These are phyloP conservation scores for Plasmodium vinckei DNA, from an alignment of 169 alveolate genomes.

Conservation along the genomic window DNA sequence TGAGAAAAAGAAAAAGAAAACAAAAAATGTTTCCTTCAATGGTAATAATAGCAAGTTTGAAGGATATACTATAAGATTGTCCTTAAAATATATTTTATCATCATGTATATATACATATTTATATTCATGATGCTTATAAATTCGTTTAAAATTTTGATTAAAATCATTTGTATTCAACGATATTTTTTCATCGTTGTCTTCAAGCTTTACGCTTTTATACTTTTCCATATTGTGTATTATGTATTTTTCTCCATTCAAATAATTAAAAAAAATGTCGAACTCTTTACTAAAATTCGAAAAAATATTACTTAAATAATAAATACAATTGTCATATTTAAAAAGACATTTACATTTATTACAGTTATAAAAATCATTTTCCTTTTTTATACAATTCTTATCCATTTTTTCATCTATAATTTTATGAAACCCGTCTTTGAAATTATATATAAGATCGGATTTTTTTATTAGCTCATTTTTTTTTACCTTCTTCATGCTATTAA, in stretches of 20 bases:
- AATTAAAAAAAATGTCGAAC: neutral
- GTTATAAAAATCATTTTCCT: constrained; percentile 15
- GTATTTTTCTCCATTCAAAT: constrained; percentile 32
- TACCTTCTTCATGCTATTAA: constrained; percentile 12
- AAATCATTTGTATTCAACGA: neutral
- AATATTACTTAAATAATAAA: constrained; percentile 10
- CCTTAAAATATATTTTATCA: constrained; percentile 6
- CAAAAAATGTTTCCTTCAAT: constrained; percentile 39
- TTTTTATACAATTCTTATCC: constrained; percentile 29
- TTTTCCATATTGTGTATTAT: constrained; percentile 17
- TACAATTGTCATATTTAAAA: constrained; percentile 39
- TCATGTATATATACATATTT: constrained; percentile 56
- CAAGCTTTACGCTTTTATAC: neutral
- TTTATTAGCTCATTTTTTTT: constrained; percentile 5
- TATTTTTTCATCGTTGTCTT: neutral
- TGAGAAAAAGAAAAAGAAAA: constrained; percentile 54
- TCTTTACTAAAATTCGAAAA: constrained; percentile 7
- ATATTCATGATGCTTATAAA: constrained; percentile 37
- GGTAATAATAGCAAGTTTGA: constrained; percentile 47
- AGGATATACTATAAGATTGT: constrained; percentile 22
- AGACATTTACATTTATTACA: constrained; percentile 47
- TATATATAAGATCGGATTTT: constrained; percentile 6
- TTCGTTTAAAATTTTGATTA: constrained; percentile 12
- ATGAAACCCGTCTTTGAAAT: constrained; percentile 10
- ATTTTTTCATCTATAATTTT: constrained; percentile 27